Conservation (phyloP, 441 rosid genomes). For the Sinapis alba region DNA sequence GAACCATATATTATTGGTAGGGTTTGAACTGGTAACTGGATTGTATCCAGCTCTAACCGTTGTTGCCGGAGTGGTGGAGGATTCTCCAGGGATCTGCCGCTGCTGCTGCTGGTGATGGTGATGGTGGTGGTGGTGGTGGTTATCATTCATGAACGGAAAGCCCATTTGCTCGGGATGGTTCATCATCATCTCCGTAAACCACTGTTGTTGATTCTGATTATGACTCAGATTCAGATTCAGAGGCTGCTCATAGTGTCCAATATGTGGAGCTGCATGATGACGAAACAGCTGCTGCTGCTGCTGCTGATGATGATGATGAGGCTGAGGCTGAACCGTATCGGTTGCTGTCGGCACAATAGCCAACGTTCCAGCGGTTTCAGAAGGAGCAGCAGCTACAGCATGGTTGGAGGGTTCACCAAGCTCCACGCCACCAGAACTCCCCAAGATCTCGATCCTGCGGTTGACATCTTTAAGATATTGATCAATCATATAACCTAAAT, state of each 20-base stretch:
- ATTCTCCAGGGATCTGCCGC: not conserved
- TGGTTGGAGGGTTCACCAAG: conserved; percentile 17
- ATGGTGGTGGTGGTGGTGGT: not conserved
- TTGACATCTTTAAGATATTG: conserved; percentile 26
- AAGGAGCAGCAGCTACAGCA: not conserved
- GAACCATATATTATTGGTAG: conserved; percentile 6
- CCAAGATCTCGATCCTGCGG: not conserved
- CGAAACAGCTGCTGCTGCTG: not conserved
- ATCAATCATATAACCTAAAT: conserved; percentile 42
- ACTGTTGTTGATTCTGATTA: conserved; percentile 13
- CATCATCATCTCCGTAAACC: conserved; percentile 23
- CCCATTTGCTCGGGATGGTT: conserved; percentile 16
- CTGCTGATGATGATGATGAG: not conserved
- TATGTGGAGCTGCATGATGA: conserved; percentile 2
- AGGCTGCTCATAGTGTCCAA: not conserved
- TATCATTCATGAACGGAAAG: conserved; percentile 17
- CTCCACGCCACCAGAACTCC: not conserved
- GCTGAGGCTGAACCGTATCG: not conserved
- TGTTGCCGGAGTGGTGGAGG: not conserved
- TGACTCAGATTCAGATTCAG: not conserved
- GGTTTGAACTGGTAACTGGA: not conserved
- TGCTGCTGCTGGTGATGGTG: not conserved
- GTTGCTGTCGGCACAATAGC: not conserved
- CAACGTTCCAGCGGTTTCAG: not conserved
- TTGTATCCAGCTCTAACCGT: not conserved